phyloP scores from a whole-genome alignment of 202 grass and related monocot genomes.

The Alloteropsis angusta region DNA sequence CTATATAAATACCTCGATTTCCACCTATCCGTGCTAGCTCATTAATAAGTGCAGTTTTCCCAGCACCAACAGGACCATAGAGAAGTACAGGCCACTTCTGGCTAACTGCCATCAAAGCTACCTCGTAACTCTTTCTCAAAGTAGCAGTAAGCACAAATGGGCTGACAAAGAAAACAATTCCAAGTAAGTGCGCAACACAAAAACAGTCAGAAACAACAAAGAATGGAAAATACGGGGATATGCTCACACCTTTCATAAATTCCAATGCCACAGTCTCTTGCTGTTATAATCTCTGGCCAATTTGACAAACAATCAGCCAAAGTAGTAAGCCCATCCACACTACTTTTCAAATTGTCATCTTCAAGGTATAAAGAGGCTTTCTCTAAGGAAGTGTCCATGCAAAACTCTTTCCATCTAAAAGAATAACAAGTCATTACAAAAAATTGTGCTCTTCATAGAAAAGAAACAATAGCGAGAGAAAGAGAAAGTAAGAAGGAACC shows the following conservation, averaged over 20 bases:
- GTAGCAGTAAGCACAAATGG: slow-evolving; percentile 60
- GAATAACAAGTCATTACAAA: slow-evolving; percentile 5
- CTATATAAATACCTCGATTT: slow-evolving; percentile 60
- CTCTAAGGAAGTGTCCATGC: slow-evolving; percentile 76
- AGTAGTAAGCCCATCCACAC: slow-evolving; percentile 27
- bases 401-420: slow-evolving; percentile 77
- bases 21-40: slow-evolving; percentile 41
- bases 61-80: slow-evolving; percentile 77
- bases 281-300: slow-evolving; percentile 21
- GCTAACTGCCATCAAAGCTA: slow-evolving; percentile 63
- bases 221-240: neutral
- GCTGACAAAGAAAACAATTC: slow-evolving; percentile 28
- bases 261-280: slow-evolving; percentile 19
- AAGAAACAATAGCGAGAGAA: slow-evolving; percentile 7
- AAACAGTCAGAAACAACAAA: neutral
- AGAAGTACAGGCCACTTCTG: slow-evolving; percentile 93
- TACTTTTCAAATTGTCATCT: slow-evolving; percentile 21
- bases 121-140: slow-evolving; percentile 65
- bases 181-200: slow-evolving; percentile 21
- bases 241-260: slow-evolving; percentile 45
- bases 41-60: slow-evolving; percentile 89
- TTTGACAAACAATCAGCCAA: slow-evolving; percentile 43
- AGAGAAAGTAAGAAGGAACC: slow-evolving; percentile 38
- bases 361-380: slow-evolving; percentile 72
- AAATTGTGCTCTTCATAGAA: neutral